A percentile compares a stretch with the other conserved stretches of the same genome.
Conservation (phyloP, 2,329 filamentous ascomycete genomes). For the Ascochyta lentis region DNA sequence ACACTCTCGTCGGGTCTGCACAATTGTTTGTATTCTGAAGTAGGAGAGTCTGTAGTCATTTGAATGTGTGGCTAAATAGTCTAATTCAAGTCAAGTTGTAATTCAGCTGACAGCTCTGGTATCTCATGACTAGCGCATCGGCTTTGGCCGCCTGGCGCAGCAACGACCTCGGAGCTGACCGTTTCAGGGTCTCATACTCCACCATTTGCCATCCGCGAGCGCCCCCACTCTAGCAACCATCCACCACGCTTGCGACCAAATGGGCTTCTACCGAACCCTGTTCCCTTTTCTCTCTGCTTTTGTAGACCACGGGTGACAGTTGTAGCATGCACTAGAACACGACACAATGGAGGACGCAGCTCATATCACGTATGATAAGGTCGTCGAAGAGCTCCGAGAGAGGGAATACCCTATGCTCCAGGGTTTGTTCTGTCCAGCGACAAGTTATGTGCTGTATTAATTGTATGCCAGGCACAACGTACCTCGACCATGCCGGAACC, state of each 20-base stretch:
- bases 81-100: background rate
- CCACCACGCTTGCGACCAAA: slow-evolving; percentile 33
- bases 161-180: slow-evolving; percentile 15
- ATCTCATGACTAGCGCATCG: slow-evolving; percentile 7
- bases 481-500: slow-evolving; percentile 96
- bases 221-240: slow-evolving; percentile 44
- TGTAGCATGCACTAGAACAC: background rate
- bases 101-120: background rate
- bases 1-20: background rate
- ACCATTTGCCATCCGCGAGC: slow-evolving; percentile 39
- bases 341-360: slow-evolving; percentile 38
- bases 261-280: slow-evolving; percentile 26
- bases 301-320: slow-evolving; percentile 33
- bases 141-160: slow-evolving; percentile 10
- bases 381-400: slow-evolving; percentile 65
- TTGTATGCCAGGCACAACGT: slow-evolving; percentile 67
- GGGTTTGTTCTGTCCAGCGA: slow-evolving; percentile 54
- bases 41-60: background rate
- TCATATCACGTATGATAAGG: slow-evolving; percentile 59
- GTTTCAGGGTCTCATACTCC: slow-evolving; percentile 22
- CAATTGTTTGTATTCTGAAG: background rate
- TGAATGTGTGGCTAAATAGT: background rate
- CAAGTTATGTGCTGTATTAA: slow-evolving; percentile 9
- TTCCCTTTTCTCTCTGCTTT: slow-evolving; percentile 12
- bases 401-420: slow-evolving; percentile 73